Percentiles rank a stretch among this genome's conserved stretches.
Conservation (phyloP, 768 basidiomycete genomes). For the Kwoniella pini region DNA sequence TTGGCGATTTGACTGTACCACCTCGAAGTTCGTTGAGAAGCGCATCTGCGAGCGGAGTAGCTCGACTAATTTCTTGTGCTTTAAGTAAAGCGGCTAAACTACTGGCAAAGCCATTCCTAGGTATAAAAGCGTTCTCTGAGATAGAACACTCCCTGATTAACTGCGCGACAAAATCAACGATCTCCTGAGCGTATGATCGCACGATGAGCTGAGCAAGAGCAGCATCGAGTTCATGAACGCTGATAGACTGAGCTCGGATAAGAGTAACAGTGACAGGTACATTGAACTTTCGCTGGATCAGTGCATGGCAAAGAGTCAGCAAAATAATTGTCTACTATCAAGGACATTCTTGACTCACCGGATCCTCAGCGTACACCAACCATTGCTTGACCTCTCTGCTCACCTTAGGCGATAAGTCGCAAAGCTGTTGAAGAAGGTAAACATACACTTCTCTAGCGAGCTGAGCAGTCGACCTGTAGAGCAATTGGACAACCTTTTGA, state of each 20-base stretch:
- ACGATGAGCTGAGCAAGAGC: constrained; percentile 83
- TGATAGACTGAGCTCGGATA: constrained; percentile 78
- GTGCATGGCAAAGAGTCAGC: no score
- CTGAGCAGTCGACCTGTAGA: constrained; percentile 84
- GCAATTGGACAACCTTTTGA: constrained; percentile 91
- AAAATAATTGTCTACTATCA: constrained; percentile 17
- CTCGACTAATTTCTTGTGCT: constrained; percentile 71
- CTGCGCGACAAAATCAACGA: constrained; percentile 78
- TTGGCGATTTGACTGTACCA: constrained; percentile 19
- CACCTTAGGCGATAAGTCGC: constrained; percentile 84
- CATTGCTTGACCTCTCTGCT: constrained; percentile 95
- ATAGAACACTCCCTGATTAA: constrained; percentile 84
- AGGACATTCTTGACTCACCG: constrained; percentile 62
- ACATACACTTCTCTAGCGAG: constrained; percentile 93
- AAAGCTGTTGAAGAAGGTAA: constrained; percentile 81
- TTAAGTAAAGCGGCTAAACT: constrained; percentile 79
- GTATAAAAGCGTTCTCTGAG: constrained; percentile 70
- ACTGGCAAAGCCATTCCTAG: constrained; percentile 74
- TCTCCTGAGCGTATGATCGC: constrained; percentile 71
- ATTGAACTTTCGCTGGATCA: constrained; percentile 83
- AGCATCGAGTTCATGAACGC: constrained; percentile 75
- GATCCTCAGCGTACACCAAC: constrained; percentile 94
- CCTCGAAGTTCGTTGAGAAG: constrained; percentile 74
- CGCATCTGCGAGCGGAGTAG: constrained; percentile 58
- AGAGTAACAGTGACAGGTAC: constrained; percentile 89